Base-by-base conservation (phyloP, 768 basidiomycete species). In the Xerocomellus intermedius region DNA sequence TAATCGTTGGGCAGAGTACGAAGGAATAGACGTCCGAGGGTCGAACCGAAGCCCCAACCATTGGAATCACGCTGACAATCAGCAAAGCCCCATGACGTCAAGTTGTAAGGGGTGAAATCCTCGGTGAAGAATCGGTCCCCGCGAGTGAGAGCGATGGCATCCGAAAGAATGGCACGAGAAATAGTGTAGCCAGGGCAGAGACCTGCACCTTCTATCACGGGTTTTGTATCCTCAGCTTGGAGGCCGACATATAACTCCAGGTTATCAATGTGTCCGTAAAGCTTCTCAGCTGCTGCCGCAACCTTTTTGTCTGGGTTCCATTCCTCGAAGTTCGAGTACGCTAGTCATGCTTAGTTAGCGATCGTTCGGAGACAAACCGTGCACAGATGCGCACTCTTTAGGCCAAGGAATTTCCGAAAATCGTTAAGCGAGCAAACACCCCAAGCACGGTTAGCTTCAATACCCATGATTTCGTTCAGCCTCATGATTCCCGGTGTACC, bases 171-270 rank as follows among this genome's bases (percentile, higher is more conserved):
- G 8, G 91, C 91, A 32, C 91, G 84, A 62, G 87, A 87, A 63
- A 91, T 82, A 10, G 91, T 94, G 71, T 89, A 93, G 14, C 89
- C 86, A 57, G 91, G 91, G 72, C 91, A 94, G 50, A 94, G 79
- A 52, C 91, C 91, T 50, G 91, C 88, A 48, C 91, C 91, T 0
- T 85, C 83, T 21, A 85, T 78, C 36, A 90, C 74, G 13, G 83
- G 86, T 65, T 92, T 94, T 2, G 84, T 64, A 56, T 87, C 83
- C 64, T 91, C 89, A 1, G 89, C 90, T 61, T 90, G 86, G 22
- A 92, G 75, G 46, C 91, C 87, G 45, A 86, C 85, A 62, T 94
- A 93, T 17, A 94, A 75, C 66, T 94, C 91, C 47, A 94, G 78
- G 57, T 83, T 78, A 24, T 94, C 79, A 52, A 93, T 86, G 64